These are phyloP conservation scores for Mycosarcoma maydis DNA, from an alignment of 1,284 basidiomycete genomes.

Conservation along the genomic window DNA sequence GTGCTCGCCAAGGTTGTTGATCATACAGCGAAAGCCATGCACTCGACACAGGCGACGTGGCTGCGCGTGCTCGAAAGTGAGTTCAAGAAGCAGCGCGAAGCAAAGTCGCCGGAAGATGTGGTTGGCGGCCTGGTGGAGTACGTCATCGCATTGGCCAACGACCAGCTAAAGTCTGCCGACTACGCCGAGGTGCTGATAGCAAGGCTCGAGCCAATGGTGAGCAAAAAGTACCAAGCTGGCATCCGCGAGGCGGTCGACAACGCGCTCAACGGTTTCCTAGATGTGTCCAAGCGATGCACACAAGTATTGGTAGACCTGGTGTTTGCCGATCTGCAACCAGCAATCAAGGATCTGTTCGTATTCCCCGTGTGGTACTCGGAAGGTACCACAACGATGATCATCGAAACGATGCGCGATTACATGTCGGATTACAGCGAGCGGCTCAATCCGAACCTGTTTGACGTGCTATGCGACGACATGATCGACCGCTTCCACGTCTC, in stretches of 20 bases:
- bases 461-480: slow-evolving; percentile 90
- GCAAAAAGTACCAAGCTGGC: slow-evolving; percentile 84
- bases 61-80: slow-evolving; percentile 83
- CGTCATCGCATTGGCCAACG: slow-evolving; percentile 96
- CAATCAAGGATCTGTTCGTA: slow-evolving; percentile 84
- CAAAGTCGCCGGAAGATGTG: slow-evolving; percentile 81
- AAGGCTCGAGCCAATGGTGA: slow-evolving; percentile 89
- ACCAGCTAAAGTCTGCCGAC: slow-evolving; percentile 96
- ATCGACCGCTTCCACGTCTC: slow-evolving; percentile 88
- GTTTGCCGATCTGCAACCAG: slow-evolving; percentile 92
- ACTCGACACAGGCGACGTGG: slow-evolving; percentile 89
- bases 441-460: slow-evolving; percentile 89
- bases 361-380: slow-evolving; percentile 72
- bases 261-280: slow-evolving; percentile 96
- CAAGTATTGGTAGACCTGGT: slow-evolving; percentile 92
- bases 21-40: slow-evolving; percentile 90
- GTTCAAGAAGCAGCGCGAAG: slow-evolving; percentile 83
- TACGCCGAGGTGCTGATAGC: slow-evolving; percentile 85
- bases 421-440: slow-evolving; percentile 89
- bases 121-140: slow-evolving; percentile 92
- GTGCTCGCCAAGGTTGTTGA: slow-evolving; percentile 90
- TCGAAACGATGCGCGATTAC: slow-evolving; percentile 96
- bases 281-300: slow-evolving; percentile 96
- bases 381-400: slow-evolving; percentile 82
- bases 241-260: slow-evolving; percentile 91